Percentiles rank a stretch among this genome's conserved stretches.
phyloP scores from a whole-genome alignment of 163 green algal genomes.

The Scenedesmus sp. region DNA sequence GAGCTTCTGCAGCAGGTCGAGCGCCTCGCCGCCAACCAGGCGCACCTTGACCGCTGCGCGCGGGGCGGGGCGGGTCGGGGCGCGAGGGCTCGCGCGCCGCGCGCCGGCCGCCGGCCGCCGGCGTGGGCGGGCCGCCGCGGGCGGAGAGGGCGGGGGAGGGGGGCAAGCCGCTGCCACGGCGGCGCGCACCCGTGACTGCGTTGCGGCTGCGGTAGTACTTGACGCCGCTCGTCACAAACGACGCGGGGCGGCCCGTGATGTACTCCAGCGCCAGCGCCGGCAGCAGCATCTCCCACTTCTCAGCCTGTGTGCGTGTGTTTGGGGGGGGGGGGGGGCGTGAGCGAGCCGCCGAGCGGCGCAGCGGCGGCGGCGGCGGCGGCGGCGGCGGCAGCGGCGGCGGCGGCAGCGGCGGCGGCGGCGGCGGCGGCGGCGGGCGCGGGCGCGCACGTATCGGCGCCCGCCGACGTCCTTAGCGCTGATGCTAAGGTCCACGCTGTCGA shows the following conservation, averaged over 20 bases:
- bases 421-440: too few species aligned
- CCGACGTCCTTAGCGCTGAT: conserved; percentile 35
- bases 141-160: too few species aligned
- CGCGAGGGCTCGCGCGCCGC: too few species aligned
- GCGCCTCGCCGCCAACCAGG: background rate
- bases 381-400: too few species aligned
- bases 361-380: too few species aligned
- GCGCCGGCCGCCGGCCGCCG: too few species aligned
- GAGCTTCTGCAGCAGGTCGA: conserved; percentile 44
- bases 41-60: conserved; percentile 36
- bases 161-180: background rate
- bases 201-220: conserved; percentile 43
- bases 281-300: conserved; percentile 53
- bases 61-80: background rate
- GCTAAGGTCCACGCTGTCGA: conserved; percentile 8
- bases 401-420: too few species aligned
- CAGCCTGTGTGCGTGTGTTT: conserved; percentile 25
- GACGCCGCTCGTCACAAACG: background rate
- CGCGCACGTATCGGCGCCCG: conserved; percentile 30
- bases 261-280: conserved; percentile 44
- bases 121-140: too few species aligned
- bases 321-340: too few species aligned
- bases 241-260: conserved; percentile 32
- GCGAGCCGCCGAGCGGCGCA: too few species aligned
- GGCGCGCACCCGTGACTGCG: conserved; percentile 27